Evolutionary conservation across 345 rosid genomes (phyloP), one percentile per base, ranked within the genome.

Genomic region (Brassica incana): DNA sequence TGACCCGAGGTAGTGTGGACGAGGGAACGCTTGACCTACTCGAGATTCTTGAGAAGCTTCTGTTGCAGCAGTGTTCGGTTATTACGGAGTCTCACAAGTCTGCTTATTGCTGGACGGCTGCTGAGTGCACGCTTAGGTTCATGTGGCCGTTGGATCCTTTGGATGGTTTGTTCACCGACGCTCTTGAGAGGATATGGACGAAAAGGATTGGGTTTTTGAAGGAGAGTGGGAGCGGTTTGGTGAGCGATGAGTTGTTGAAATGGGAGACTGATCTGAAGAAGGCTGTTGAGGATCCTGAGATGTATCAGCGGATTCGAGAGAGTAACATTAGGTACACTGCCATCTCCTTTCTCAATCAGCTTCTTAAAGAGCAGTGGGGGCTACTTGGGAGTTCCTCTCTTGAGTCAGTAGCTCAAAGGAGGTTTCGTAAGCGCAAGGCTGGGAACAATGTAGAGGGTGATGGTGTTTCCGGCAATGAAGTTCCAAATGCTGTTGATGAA

Each of bases 111-210:
- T 89, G 86, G 20, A 86, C 78, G 18, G 94, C 89, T 4, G 85
- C 80, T 45, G 92, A 91, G 71, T 91, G 91, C 27, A 84, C 90
- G 63, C 2, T 77, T 88, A 56, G 83, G 71, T 84, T 75, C 63
- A 75, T 80, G 83, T 80, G 83, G 83, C 86, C 81, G 63, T 14
- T 89, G 71, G 27, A 68, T 6, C 82, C 75, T 36, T 66, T 77
- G 9, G 82, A 14, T 14, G 74, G 38, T 25, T 60, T 71, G 4
- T 86, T 76, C 45, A 72, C 74, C 6, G 86, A 83, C 7, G 87
- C 89, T 5, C 40, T 90, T 30, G 73, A 83, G 79, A 84, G 88
- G 85, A 82, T 89, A 29, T 95, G 94, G 99, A 83, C 12, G 38
- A 72, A 75, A 3, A 71, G 84, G 65, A 70, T 88, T 56, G 69